Percentiles rank a stretch among this genome's conserved stretches.
Evolutionary conservation across 1,284 basidiomycete genomes (phyloP).

Genomic region (Cutaneotrichosporon cavernicola): DNA sequence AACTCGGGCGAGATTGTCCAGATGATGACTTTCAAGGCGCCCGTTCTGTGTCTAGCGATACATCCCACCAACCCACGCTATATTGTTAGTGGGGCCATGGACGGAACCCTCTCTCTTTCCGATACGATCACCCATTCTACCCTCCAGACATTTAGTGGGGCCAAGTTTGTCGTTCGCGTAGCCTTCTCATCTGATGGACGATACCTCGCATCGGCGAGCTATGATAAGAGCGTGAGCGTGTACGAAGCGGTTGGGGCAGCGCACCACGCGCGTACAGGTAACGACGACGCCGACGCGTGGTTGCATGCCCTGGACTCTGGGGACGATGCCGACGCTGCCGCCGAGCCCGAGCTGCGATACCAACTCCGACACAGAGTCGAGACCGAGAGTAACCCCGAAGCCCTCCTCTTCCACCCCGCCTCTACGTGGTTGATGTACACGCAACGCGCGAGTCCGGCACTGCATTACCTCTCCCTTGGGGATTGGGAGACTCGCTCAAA

Average conservation of each 20-base stretch:
- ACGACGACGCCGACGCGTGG: slow-evolving; percentile 30
- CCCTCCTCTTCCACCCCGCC: slow-evolving; percentile 42
- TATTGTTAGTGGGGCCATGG: slow-evolving; percentile 50
- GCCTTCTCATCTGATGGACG: slow-evolving; percentile 44
- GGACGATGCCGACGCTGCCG: slow-evolving; percentile 42
- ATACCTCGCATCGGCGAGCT: slow-evolving; percentile 50
- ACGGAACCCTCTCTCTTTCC: slow-evolving; percentile 44
- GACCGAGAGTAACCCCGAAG: slow-evolving; percentile 48
- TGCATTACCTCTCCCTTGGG: slow-evolving; percentile 36
- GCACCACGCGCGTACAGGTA: slow-evolving; percentile 4
- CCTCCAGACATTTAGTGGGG: slow-evolving; percentile 45
- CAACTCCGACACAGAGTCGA: slow-evolving; percentile 32
- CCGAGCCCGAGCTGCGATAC: slow-evolving; percentile 42
- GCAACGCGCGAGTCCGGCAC: slow-evolving; percentile 39
- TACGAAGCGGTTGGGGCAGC: slow-evolving; percentile 32
- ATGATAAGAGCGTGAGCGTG: slow-evolving; percentile 48
- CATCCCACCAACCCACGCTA: slow-evolving; percentile 50
- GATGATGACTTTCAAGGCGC: slow-evolving; percentile 46
- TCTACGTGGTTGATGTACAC: slow-evolving; percentile 44
- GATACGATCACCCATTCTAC: slow-evolving; percentile 44
- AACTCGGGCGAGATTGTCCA: slow-evolving; percentile 64
- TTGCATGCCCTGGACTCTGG: slow-evolving; percentile 40
- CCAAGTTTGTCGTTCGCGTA: slow-evolving; percentile 50
- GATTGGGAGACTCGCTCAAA: slow-evolving; percentile 27
- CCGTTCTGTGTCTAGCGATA: slow-evolving; percentile 45